A percentile compares a stretch with the other conserved stretches of the same genome.
Evolutionary conservation across 1,139 yeast species (phyloP).

Genomic region (Scheffersomyces stambukii): DNA sequence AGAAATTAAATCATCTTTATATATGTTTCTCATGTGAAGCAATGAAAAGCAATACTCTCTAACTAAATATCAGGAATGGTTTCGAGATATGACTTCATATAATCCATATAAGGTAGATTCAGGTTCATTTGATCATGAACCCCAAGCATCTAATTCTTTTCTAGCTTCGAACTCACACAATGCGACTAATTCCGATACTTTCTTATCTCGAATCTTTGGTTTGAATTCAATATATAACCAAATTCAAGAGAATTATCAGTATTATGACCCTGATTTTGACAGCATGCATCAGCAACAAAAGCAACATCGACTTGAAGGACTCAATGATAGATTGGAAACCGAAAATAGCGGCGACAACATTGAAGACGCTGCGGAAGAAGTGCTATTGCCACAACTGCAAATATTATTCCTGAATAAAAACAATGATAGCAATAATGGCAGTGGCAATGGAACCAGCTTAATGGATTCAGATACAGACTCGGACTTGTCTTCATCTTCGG

Average conservation of each 20-base stretch:
- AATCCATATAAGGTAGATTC: too few species aligned
- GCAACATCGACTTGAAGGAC: conserved; percentile 3
- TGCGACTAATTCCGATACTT: conserved; percentile 47
- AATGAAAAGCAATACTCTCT: too few species aligned
- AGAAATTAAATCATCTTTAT: too few species aligned
- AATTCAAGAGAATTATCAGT: conserved; percentile 35
- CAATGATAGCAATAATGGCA: conserved; percentile 1
- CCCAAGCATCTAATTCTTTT: too few species aligned
- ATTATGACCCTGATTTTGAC: conserved; percentile 35
- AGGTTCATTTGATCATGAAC: too few species aligned
- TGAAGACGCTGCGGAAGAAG: conserved; percentile 2
- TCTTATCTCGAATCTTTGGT: conserved; percentile 55
- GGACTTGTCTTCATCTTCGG: conserved; percentile 24
- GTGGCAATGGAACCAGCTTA: conserved; percentile 12
- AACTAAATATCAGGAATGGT: too few species aligned
- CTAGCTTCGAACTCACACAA: too few species aligned
- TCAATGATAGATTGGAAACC: too few species aligned
- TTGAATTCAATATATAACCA: conserved; percentile 47
- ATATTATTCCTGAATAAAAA: conserved; percentile 1
- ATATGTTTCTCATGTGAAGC: too few species aligned
- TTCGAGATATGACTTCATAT: too few species aligned
- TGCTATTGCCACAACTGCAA: conserved; percentile 2
- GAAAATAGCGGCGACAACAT: too few species aligned
- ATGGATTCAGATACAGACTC: conserved; percentile 35
- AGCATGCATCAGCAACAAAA: conserved; percentile 10